Conservation (phyloP, 179 eudicot genomes). For the Carnegiea gigantea region DNA sequence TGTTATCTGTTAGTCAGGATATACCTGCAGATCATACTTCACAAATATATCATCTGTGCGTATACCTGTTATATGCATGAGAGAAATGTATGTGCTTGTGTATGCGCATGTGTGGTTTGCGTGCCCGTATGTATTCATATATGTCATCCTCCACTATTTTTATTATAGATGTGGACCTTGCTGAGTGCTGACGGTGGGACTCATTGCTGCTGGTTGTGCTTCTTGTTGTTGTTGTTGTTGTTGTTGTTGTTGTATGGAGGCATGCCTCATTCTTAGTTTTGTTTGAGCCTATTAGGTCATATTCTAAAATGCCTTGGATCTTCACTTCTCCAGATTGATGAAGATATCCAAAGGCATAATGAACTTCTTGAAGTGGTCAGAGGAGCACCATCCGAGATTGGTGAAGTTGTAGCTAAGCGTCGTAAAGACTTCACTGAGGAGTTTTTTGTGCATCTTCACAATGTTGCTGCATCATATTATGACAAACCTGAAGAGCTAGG, state of each 20-base stretch:
- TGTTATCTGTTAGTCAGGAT: not conserved
- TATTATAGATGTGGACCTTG: not conserved
- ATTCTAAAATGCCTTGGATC: not conserved
- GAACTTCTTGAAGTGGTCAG: slow-evolving; percentile 68
- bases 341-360: slow-evolving; percentile 79
- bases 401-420: slow-evolving; percentile 71
- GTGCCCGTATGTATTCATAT: not conserved
- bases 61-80: not conserved
- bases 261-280: not conserved
- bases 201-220: not conserved
- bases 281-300: not conserved
- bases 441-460: slow-evolving; percentile 75
- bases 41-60: not conserved
- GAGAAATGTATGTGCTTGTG: not conserved
- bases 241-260: too few species aligned
- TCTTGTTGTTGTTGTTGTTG: not conserved
- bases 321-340: slow-evolving; percentile 60
- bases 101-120: not conserved
- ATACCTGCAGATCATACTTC: not conserved
- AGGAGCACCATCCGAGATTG: slow-evolving; percentile 55
- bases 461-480: slow-evolving; percentile 73
- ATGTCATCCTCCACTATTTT: not conserved
- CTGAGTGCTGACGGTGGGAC: not conserved
- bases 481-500: slow-evolving; percentile 71
- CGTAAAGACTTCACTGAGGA: slow-evolving; percentile 95